phyloP scores from a whole-genome alignment of 2,329 filamentous ascomycete species.

The Colletotrichum sp. region DNA sequence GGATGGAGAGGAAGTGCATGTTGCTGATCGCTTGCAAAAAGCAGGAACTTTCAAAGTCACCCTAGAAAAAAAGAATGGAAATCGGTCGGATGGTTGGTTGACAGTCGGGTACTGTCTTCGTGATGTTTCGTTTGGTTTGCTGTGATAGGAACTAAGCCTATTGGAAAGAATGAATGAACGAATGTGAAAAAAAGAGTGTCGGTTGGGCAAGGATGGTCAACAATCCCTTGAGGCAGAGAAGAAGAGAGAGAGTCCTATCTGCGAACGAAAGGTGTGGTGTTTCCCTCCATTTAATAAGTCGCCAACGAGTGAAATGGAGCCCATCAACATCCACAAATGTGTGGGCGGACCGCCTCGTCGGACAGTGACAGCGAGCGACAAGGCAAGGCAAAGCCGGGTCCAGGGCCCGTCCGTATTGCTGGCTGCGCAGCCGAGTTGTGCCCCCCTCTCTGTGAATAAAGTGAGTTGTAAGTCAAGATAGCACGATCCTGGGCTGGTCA shows the following conservation, averaged over 20 bases:
- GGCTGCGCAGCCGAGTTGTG: neutral
- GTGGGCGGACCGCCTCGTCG: neutral
- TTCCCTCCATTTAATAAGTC: slow-evolving; percentile 4
- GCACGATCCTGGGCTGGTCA: slow-evolving; percentile 11
- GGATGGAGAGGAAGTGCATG: slow-evolving; percentile 5
- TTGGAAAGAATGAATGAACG: slow-evolving; percentile 13
- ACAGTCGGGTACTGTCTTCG: neutral
- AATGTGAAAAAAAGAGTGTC: slow-evolving; percentile 13
- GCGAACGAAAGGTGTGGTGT: neutral
- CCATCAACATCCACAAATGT: slow-evolving; percentile 1
- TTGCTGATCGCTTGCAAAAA: neutral
- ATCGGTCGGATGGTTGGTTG: neutral
- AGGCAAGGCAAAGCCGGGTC: neutral
- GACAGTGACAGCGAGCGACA: neutral
- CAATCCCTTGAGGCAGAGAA: slow-evolving; percentile 16
- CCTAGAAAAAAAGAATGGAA: slow-evolving; percentile 1
- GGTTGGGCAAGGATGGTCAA: slow-evolving; percentile 20
- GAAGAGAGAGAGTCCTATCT: neutral
- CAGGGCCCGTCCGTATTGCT: neutral
- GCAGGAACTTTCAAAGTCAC: slow-evolving; percentile 11
- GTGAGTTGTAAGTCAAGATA: slow-evolving; percentile 1
- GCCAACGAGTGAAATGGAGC: neutral
- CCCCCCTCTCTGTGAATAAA: neutral
- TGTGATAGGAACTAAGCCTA: neutral
- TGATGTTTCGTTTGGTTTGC: neutral